These are phyloP conservation scores for Neurospora sp. DNA, from an alignment of 495 filamentous ascomycete genomes.

Conservation along the genomic window DNA sequence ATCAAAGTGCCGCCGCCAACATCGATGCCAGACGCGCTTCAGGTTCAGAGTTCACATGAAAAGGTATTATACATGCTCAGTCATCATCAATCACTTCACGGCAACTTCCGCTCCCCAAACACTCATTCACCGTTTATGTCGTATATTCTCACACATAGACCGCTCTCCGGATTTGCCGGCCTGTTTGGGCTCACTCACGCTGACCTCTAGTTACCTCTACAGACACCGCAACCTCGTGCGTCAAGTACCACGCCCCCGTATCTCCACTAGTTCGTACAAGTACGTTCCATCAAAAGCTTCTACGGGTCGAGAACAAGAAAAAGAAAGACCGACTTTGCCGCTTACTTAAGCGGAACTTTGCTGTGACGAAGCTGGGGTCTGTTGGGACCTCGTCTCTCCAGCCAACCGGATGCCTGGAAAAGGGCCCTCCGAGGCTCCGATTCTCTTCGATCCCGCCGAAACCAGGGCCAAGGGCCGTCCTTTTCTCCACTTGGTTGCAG, in stretches of 20 bases:
- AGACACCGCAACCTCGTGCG: background rate
- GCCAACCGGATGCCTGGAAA: background rate
- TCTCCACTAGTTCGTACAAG: background rate
- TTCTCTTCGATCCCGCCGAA: background rate
- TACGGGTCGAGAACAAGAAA: background rate
- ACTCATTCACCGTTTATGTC: background rate
- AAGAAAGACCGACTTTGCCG: background rate
- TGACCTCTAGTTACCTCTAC: background rate
- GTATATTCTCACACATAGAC: background rate
- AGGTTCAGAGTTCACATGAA: background rate
- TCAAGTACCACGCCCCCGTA: background rate
- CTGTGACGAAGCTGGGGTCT: background rate
- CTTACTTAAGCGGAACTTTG: background rate
- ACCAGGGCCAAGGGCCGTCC: background rate
- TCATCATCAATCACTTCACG: background rate
- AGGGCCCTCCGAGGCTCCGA: background rate
- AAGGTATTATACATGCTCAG: background rate
- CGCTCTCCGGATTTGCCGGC: background rate
- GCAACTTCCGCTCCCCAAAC: background rate
- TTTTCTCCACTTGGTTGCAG: background rate
- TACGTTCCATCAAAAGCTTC: background rate
- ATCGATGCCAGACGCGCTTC: background rate
- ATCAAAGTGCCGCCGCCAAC: background rate
- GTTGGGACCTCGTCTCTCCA: background rate
- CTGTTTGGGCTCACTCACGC: background rate